These are phyloP conservation scores for Deinandra increscens DNA, from an alignment of 129 eudicot species.

Conservation along the genomic window DNA sequence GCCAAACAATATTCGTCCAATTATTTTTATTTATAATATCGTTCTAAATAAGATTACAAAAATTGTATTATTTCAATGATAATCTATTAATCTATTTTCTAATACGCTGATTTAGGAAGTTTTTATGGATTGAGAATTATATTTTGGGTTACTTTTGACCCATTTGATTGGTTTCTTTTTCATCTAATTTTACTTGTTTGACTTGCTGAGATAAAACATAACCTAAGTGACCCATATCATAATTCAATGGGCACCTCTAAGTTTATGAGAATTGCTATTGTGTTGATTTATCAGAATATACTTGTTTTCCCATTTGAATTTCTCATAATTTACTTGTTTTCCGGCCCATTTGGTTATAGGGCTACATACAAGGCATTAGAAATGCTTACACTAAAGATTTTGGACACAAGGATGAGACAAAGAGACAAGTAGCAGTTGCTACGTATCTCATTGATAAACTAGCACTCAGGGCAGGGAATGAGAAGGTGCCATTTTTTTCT, in stretches of 20 bases:
- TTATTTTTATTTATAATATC: background rate
- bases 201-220: background rate
- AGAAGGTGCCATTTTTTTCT: slow-evolving; percentile 49
- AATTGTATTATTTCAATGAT: background rate
- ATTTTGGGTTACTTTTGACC: background rate
- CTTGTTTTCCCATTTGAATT: background rate
- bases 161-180: background rate
- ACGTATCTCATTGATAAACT: slow-evolving; percentile 90
- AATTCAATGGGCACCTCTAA: background rate
- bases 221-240: background rate
- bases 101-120: background rate
- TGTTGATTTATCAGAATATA: background rate
- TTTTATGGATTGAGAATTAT: background rate
- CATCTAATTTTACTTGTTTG: background rate
- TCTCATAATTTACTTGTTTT: background rate
- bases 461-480: slow-evolving; percentile 96
- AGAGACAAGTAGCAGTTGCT: slow-evolving; percentile 87
- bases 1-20: background rate
- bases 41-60: background rate
- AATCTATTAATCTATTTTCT: background rate
- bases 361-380: slow-evolving; percentile 67
- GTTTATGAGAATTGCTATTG: background rate
- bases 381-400: slow-evolving; percentile 73
- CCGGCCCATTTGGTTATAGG: slow-evolving; percentile 42
- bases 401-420: slow-evolving; percentile 57